Conservation (phyloP, 176 grass and related monocot genomes). For the Raddia guianensis region DNA sequence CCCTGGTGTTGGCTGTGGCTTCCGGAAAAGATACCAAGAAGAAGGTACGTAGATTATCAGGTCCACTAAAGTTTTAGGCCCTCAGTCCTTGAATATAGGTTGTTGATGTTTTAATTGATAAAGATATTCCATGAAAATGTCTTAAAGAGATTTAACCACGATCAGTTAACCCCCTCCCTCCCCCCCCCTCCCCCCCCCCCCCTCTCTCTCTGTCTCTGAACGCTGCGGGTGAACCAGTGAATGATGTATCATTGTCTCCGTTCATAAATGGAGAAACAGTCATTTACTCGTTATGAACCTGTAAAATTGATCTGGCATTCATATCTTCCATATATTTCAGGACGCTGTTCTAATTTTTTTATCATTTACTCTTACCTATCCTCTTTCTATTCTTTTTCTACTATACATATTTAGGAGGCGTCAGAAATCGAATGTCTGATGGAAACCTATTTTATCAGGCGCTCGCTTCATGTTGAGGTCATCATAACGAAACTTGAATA, state of each 20-base stretch:
- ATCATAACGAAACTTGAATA: too few species aligned
- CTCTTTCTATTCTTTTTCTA: too few species aligned
- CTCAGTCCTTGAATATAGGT: neutral
- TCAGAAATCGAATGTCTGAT: too few species aligned
- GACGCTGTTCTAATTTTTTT: too few species aligned
- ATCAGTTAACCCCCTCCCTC: too few species aligned
- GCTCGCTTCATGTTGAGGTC: too few species aligned
- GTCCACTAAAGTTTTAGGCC: conserved; percentile 11
- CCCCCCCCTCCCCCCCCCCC: too few species aligned
- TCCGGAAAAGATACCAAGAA: conserved; percentile 67
- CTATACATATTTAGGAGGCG: too few species aligned
- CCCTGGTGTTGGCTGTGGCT: conserved; percentile 52
- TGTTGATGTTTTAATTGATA: conserved; percentile 41
- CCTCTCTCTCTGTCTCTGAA: neutral
- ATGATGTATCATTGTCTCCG: neutral
- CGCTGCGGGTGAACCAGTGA: neutral
- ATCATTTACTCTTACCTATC: too few species aligned
- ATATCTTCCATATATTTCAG: neutral
- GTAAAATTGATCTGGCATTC: neutral
- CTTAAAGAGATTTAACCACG: neutral
- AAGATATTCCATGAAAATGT: conserved; percentile 31
- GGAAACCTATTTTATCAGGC: too few species aligned
- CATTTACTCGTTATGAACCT: neutral
- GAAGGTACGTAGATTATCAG: conserved; percentile 49
- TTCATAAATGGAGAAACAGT: neutral